Base-by-base conservation (phyloP, 306 rosid genomes). In the Pueraria montana region DNA sequence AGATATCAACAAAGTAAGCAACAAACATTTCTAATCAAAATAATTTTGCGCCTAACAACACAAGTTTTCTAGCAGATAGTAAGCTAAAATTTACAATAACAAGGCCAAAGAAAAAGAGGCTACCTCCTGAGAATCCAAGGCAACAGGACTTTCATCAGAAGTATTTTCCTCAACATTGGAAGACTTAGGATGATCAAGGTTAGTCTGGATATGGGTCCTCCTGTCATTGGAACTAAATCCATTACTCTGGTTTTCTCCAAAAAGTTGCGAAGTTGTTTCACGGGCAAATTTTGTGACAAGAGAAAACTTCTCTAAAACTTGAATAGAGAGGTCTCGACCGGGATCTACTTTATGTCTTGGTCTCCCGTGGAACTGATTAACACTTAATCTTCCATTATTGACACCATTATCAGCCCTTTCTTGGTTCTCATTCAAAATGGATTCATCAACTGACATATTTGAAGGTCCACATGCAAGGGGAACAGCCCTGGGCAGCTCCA, bases 231-330 rank as follows among this genome's bases (percentile, higher is more conserved):
- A 64, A 82, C 89, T 79, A 84, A 83, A 91, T 64, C 95, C 99
- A 86, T 96, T 88, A 80, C 67, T 82, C 67, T 93, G 93, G 88
- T 50, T 79, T 63, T 95, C 99, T 82, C 98, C 84, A 30, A 96
- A 96, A 48, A 94, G 91, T 89, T 96, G 99, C 7, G 99, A 94
- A 78, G 99, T 94, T 90, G 99, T 94, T 67, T 96, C 99, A 20
- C 98, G 96, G 67, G 99, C 98, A 92, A 96, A 96, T 90, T 75
- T 96, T 46, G 99, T 96, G 74, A 96, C 98, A 8, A 96, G 97
- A 85, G 99, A 96, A 87, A 96, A 96, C 74, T 94, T 96, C 90
- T 96, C 98, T 86, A 94, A 82, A 69, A 94, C 97, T 73, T 96
- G 97, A 85, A 96, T 94, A 77, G 99, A 94, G 85, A 96, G 83